Percentiles rank a stretch among this genome's conserved stretches.
phyloP scores from a whole-genome alignment of 2,329 filamentous ascomycete genomes.

The Penicillium occitanis region DNA sequence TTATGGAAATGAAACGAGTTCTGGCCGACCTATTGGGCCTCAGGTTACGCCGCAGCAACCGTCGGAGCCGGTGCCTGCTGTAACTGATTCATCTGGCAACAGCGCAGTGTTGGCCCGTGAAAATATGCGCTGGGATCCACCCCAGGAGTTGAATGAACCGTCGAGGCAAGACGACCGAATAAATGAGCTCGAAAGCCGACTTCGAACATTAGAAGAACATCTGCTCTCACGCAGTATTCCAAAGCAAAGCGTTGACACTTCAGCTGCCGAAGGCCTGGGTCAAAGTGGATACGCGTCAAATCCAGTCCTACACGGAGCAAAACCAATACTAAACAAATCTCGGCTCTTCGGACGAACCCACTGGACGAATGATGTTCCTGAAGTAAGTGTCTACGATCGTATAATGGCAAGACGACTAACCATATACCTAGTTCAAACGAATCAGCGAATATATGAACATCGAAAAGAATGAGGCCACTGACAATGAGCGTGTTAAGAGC shows the following conservation, averaged over 20 bases:
- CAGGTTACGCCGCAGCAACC: not conserved
- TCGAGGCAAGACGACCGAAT: not conserved
- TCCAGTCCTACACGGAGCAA: not conserved
- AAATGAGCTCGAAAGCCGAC: slow-evolving; percentile 6
- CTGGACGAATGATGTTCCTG: slow-evolving; percentile 6
- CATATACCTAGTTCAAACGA: not conserved
- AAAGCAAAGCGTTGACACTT: not conserved
- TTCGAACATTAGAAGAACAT: not conserved
- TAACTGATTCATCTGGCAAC: not conserved
- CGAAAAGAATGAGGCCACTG: not conserved
- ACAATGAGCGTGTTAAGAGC: not conserved
- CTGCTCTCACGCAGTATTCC: not conserved
- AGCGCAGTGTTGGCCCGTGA: not conserved
- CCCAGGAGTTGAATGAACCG: not conserved
- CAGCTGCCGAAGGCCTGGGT: not conserved
- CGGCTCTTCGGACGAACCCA: not conserved
- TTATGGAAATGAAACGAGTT: not conserved
- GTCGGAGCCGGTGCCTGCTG: not conserved
- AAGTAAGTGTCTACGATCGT: not conserved
- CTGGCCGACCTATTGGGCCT: not conserved
- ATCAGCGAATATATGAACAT: not conserved
- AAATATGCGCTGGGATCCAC: not conserved
- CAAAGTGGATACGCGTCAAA: not conserved
- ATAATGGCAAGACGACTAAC: not conserved
- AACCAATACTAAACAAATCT: slow-evolving; percentile 9